A percentile compares a stretch with the other conserved stretches of the same genome.
These are phyloP conservation scores for Epicoccum nigrum DNA, from an alignment of 2,329 filamentous ascomycete genomes.

Conservation along the genomic window DNA sequence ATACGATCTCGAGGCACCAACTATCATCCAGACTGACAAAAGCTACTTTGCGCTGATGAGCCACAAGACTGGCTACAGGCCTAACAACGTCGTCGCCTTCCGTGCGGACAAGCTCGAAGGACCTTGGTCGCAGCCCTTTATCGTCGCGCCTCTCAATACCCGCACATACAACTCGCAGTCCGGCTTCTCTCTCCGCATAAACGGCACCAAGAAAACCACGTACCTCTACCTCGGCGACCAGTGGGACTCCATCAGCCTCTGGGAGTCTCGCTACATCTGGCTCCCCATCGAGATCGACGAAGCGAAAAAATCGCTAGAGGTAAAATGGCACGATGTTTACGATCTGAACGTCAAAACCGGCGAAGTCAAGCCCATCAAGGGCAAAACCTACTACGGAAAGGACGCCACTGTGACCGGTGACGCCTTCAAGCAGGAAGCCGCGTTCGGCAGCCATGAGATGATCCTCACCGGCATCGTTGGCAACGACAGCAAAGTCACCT, in stretches of 20 bases:
- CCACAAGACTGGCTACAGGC: conserved; percentile 68
- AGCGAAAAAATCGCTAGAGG: conserved; percentile 55
- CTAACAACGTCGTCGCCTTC: conserved; percentile 66
- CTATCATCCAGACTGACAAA: conserved; percentile 64
- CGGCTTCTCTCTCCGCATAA: conserved; percentile 57
- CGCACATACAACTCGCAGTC: conserved; percentile 62
- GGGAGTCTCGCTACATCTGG: conserved; percentile 65
- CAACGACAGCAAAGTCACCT: conserved; percentile 62
- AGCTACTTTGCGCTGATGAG: conserved; percentile 68
- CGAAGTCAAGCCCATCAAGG: conserved; percentile 55
- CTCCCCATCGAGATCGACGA: conserved; percentile 61
- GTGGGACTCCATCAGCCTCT: conserved; percentile 63
- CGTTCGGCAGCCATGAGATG: conserved; percentile 55
- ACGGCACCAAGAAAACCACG: conserved; percentile 57
- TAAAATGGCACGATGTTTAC: conserved; percentile 63
- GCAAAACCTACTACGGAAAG: conserved; percentile 56
- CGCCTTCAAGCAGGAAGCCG: conserved; percentile 63
- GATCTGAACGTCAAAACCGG: conserved; percentile 61
- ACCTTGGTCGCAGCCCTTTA: conserved; percentile 62
- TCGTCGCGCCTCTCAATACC: conserved; percentile 59
- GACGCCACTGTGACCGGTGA: conserved; percentile 54
- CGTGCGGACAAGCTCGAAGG: conserved; percentile 58
- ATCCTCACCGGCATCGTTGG: conserved; percentile 62
- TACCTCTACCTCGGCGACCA: conserved; percentile 60
- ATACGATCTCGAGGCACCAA: conserved; percentile 65